phyloP scores from a whole-genome alignment of 495 filamentous ascomycete genomes.

The Daldinia decipiens region DNA sequence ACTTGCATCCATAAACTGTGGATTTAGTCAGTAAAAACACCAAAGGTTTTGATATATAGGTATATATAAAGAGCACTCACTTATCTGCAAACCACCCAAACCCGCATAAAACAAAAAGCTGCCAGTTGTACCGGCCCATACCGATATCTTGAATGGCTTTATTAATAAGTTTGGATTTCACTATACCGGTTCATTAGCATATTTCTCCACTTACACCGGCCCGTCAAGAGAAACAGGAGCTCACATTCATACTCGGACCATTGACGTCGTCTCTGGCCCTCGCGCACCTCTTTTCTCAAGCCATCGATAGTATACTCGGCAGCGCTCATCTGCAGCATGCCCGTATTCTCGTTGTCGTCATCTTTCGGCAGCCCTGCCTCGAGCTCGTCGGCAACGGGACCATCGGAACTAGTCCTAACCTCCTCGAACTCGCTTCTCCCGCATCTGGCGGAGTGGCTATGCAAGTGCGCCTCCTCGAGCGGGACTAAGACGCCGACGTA shows the following conservation, averaged over 20 bases:
- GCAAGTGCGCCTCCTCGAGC: conserved; percentile 59
- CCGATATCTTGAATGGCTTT: conserved; percentile 85
- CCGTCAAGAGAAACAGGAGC: conserved; percentile 21
- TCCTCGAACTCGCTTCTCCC: conserved; percentile 51
- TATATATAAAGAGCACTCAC: conserved; percentile 49
- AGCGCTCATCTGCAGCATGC: conserved; percentile 55
- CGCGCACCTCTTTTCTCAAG: conserved; percentile 56
- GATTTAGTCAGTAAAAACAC: conserved; percentile 22
- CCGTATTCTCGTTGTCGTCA: conserved; percentile 51
- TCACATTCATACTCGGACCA: conserved; percentile 64
- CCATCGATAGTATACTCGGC: conserved; percentile 64
- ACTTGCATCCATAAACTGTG: conserved; percentile 64
- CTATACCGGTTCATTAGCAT: conserved; percentile 48
- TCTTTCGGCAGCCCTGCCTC: conserved; percentile 46
- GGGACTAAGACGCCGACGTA: conserved; percentile 59
- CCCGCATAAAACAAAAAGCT: conserved; percentile 82
- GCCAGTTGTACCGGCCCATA: conserved; percentile 89
- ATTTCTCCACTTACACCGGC: background rate
- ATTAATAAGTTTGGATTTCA: conserved; percentile 72
- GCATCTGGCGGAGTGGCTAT: conserved; percentile 56
- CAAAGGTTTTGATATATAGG: background rate
- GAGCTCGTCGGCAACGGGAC: conserved; percentile 32
- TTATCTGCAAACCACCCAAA: conserved; percentile 78
- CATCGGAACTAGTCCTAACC: conserved; percentile 38
- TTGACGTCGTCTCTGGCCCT: conserved; percentile 52